Base-by-base conservation (phyloP, 2,329 filamentous ascomycete species). In the Diaporthe longicolla region DNA sequence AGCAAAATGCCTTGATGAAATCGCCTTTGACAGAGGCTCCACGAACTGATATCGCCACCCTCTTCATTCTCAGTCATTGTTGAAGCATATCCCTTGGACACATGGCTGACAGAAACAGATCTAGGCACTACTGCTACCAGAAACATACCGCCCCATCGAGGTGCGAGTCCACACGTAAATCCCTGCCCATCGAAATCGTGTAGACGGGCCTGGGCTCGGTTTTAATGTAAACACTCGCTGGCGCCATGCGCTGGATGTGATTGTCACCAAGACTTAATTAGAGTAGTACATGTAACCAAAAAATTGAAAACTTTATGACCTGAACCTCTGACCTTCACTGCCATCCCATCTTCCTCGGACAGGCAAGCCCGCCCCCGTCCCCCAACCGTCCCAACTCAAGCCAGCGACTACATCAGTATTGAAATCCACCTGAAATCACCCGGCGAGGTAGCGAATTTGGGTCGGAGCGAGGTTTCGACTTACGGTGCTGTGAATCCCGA, bases 1-100 rank as follows among this genome's bases (percentile, higher is more conserved):
- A 95, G 91, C 84, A 89, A 68, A 87, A 89, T 86, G 90, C 89
- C 85, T 93, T 95, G 93, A 94, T 94, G 93, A 94, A 87, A 92
- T 86, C 85, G 92, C 92, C 92, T 91, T 86, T 94, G 92, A 94
- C 92, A 92, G 73, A 87, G 92, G 92, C 92, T 81, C 77, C 75
- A 79, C 79, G 78, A 77, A 81, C 83, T 85, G 83, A 84, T 74
- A 78, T 68, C 61, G 71, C 75, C 75, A 40, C 59, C 68, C 32
- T 32, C 40, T 26, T 5, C 43, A 37, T 37, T 21, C 54, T 54
- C 24, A 63, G 24, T 58, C n/a, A 55, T 71, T 24, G 26, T 37
- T 35, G 15, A 37, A 26, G 21, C 35, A 15, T 10, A 24, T 54
- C 4, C 10, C 21, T 1, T n/a, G 63, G 43, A n/a, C 29, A 21